Conservation (phyloP, 1,284 basidiomycete species). For the Tilletia horrida region DNA sequence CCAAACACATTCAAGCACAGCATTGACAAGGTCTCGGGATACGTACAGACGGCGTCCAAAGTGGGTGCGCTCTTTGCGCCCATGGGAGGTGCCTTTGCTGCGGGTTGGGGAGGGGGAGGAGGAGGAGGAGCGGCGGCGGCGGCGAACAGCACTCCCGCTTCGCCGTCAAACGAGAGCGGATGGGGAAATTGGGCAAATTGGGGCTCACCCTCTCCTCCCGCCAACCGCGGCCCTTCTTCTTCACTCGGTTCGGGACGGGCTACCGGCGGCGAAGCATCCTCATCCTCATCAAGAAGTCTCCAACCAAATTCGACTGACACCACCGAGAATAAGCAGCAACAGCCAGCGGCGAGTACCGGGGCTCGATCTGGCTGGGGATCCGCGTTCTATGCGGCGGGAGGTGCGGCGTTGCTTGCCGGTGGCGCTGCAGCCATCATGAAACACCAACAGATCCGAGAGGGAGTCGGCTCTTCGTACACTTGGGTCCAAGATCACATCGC, state of each 20-base stretch:
- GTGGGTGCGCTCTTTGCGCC: conserved; percentile 58
- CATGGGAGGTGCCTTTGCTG: conserved; percentile 60
- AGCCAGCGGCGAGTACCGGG: neutral
- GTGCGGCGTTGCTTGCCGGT: conserved; percentile 58
- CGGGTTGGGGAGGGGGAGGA: conserved; percentile 43
- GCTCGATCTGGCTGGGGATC: neutral
- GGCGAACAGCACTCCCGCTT: conserved; percentile 44
- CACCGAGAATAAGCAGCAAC: neutral
- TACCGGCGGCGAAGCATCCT: neutral
- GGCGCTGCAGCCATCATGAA: conserved; percentile 69
- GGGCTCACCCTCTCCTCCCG: conserved; percentile 39
- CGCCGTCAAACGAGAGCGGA: conserved; percentile 25
- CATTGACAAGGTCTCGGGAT: conserved; percentile 71
- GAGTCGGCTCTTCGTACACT: conserved; percentile 46
- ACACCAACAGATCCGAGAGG: conserved; percentile 61
- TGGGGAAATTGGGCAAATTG: conserved; percentile 35
- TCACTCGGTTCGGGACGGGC: conserved; percentile 9
- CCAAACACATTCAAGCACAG: conserved; percentile 81
- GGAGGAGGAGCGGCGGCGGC: neutral
- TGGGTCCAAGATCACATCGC: conserved; percentile 86
- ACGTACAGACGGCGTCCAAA: conserved; percentile 66
- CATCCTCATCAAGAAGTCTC: conserved; percentile 8
- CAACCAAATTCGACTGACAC: conserved; percentile 22
- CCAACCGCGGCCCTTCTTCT: conserved; percentile 6
- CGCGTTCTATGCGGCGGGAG: neutral